Percentiles rank a stretch among this genome's conserved stretches.
These are phyloP conservation scores for Heliocybe sulcata DNA, from an alignment of 1,284 basidiomycete genomes.

Conservation along the genomic window DNA sequence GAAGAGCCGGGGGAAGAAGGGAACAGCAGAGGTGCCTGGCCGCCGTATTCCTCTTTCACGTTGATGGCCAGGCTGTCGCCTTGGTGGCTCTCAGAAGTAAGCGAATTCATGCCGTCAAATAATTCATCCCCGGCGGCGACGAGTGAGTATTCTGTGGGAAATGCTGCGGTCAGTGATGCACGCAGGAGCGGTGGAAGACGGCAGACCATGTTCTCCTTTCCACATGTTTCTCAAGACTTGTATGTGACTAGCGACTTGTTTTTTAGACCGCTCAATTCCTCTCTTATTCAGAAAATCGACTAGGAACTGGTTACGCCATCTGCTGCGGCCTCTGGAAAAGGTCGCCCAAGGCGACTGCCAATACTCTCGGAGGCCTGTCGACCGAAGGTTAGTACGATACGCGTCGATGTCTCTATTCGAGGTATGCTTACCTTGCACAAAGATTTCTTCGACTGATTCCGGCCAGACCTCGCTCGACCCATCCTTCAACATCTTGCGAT, in stretches of 20 bases:
- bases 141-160: slow-evolving; percentile 44
- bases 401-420: background rate
- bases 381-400: background rate
- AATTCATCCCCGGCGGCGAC: slow-evolving; percentile 72
- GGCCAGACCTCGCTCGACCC: slow-evolving; percentile 79
- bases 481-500: slow-evolving; percentile 76
- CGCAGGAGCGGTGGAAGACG: slow-evolving; percentile 2
- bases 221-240: slow-evolving; percentile 81
- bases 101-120: slow-evolving; percentile 41
- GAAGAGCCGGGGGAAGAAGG: slow-evolving; percentile 14
- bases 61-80: slow-evolving; percentile 3
- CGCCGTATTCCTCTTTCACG: slow-evolving; percentile 12
- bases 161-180: background rate
- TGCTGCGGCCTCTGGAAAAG: slow-evolving; percentile 65
- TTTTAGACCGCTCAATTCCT: slow-evolving; percentile 67
- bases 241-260: slow-evolving; percentile 79
- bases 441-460: slow-evolving; percentile 62
- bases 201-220: slow-evolving; percentile 68
- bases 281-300: slow-evolving; percentile 66
- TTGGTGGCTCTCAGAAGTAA: slow-evolving; percentile 16
- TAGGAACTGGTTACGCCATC: slow-evolving; percentile 77
- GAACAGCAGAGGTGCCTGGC: slow-evolving; percentile 4
- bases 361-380: slow-evolving; percentile 60
- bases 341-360: slow-evolving; percentile 75
- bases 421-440: slow-evolving; percentile 54